Evolutionary conservation across 352 stramenopile genomes (phyloP).

Genomic region (Pythium monospermum): DNA sequence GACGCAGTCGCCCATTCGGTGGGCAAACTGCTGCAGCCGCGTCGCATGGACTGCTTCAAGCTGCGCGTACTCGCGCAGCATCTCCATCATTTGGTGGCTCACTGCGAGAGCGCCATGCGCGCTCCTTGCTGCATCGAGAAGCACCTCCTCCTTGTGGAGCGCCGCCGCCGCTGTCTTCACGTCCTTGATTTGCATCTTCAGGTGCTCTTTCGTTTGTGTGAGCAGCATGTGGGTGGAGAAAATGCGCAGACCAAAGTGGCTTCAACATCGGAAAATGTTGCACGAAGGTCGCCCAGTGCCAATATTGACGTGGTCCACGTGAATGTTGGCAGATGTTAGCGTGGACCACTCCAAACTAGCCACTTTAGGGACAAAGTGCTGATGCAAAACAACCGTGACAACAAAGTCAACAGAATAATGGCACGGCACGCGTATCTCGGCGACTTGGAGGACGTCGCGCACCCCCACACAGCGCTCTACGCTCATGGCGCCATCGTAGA

Average conservation of each 20-base stretch:
- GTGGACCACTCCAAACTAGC: too few relatives aligned
- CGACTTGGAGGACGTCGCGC: constrained; percentile 51
- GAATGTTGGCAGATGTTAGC: too few relatives aligned
- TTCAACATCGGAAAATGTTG: constrained; percentile 11
- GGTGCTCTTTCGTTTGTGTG: not conserved
- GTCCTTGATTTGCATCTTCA: constrained; percentile 9
- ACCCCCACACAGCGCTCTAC: constrained; percentile 41
- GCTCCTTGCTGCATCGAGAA: constrained; percentile 7
- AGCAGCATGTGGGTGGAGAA: constrained; percentile 3
- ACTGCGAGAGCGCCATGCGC: constrained; percentile 18
- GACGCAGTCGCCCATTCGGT: constrained; percentile 24
- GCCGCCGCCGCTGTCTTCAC: not conserved
- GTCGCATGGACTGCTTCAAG: constrained; percentile 23
- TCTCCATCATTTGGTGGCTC: constrained; percentile 23
- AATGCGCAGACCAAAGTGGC: constrained; percentile 19
- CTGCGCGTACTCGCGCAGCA: constrained; percentile 26
- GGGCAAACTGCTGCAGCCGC: constrained; percentile 16
- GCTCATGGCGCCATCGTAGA: constrained; percentile 43
- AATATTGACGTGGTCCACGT: constrained; percentile 14
- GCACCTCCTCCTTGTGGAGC: not conserved
- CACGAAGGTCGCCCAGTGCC: constrained; percentile 6
- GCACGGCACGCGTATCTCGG: constrained; percentile 69
- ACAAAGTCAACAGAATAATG: constrained; percentile 10
- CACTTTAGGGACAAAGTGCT: too few relatives aligned
- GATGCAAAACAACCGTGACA: constrained; percentile 1